Evolutionary conservation across 208 protist genomes (phyloP).

Genomic region (Phytomonas serpens): DNA sequence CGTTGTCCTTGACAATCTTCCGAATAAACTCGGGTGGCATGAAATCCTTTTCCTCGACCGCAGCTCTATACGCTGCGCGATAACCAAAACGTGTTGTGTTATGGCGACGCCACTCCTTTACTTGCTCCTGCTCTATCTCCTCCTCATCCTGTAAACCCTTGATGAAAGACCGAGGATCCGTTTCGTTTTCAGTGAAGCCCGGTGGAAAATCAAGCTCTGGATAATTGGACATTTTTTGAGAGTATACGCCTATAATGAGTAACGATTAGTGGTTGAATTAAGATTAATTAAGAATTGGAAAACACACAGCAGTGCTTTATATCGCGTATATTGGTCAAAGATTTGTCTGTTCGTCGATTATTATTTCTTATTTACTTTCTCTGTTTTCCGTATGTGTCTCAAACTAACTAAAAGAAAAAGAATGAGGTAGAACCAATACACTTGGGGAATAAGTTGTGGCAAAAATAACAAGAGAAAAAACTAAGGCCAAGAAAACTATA

Average conservation of each 20-base stretch:
- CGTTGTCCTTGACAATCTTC: conserved; percentile 99
- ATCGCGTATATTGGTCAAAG: background rate
- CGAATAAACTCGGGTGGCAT: conserved; percentile 98
- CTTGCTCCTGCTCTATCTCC: conserved; percentile 29
- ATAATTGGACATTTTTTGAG: background rate
- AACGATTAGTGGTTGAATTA: background rate
- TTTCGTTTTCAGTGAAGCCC: background rate
- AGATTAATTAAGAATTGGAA: background rate
- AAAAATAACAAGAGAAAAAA: background rate
- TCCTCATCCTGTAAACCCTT: conserved; percentile 36
- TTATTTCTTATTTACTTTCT: conserved; percentile 4
- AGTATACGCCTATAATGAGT: background rate
- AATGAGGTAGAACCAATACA: background rate
- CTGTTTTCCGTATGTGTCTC: conserved; percentile 1
- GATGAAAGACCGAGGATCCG: conserved; percentile 16
- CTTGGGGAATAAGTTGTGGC: background rate
- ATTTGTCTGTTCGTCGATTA: background rate
- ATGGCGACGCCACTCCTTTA: conserved; percentile 54
- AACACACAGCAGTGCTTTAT: background rate
- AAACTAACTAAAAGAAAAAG: conserved; percentile 9
- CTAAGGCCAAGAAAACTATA: background rate
- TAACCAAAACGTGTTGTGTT: conserved; percentile 72
- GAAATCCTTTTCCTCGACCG: conserved; percentile 54
- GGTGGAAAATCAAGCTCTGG: background rate
- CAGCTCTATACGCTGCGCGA: conserved; percentile 53